A percentile compares a stretch with the other conserved stretches of the same genome.
These are phyloP conservation scores for Lasiodiplodia sp. DNA, from an alignment of 2,329 filamentous ascomycete genomes.

Conservation along the genomic window DNA sequence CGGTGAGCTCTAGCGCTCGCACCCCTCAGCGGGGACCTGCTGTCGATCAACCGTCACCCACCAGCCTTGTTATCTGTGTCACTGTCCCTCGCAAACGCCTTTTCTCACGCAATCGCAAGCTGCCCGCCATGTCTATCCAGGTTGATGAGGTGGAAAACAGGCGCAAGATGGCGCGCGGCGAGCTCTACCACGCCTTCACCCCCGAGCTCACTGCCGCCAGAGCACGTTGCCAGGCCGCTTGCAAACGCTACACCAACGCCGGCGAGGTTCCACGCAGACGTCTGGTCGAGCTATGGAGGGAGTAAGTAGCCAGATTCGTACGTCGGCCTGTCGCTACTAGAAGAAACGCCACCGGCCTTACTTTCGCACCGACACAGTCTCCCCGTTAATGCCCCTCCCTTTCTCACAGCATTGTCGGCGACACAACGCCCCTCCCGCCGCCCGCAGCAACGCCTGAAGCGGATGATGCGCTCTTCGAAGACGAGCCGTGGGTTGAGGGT, in stretches of 20 bases:
- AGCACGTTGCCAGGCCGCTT: conserved; percentile 67
- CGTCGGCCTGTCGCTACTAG: not conserved
- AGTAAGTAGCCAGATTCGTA: conserved; percentile 60
- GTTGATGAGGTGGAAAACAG: conserved; percentile 42
- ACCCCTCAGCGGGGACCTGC: not conserved
- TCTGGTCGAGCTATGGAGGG: conserved; percentile 72
- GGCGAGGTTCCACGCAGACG: conserved; percentile 67
- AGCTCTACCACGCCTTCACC: conserved; percentile 77
- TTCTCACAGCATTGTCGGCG: conserved; percentile 64
- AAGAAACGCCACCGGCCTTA: not conserved
- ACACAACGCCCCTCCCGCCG: conserved; percentile 70
- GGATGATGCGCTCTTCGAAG: conserved; percentile 69
- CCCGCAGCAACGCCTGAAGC: conserved; percentile 63
- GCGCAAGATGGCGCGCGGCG: conserved; percentile 66
- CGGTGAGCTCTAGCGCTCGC: not conserved
- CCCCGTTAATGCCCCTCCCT: conserved; percentile 2
- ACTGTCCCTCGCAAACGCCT: no score
- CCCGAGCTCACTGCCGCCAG: conserved; percentile 72
- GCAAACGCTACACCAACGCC: conserved; percentile 68
- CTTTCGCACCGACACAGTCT: not conserved
- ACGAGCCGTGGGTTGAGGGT: conserved; percentile 72
- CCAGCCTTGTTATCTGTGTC: not conserved
- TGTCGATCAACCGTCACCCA: not conserved
- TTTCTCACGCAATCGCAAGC: not conserved
- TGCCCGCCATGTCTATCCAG: conserved; percentile 4